A percentile compares a stretch with the other conserved stretches of the same genome.
Conservation (phyloP, 2,329 filamentous ascomycete genomes). For the Xylaria sp. region DNA sequence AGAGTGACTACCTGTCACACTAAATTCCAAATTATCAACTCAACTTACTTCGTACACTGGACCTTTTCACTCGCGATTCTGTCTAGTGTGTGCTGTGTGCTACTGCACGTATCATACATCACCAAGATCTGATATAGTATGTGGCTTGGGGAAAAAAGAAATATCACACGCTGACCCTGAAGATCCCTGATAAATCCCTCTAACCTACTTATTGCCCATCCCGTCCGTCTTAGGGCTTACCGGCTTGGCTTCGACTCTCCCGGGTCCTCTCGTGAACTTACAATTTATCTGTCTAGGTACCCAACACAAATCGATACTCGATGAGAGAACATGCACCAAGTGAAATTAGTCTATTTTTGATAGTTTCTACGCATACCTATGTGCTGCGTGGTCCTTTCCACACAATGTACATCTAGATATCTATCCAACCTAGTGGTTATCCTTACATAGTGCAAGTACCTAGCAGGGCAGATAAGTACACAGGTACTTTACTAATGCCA, state of each 20-base stretch:
- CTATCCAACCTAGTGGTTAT: neutral
- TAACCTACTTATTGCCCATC: neutral
- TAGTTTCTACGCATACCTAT: neutral
- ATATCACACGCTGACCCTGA: neutral
- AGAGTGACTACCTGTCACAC: neutral
- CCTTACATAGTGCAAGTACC: neutral
- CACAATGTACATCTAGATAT: neutral
- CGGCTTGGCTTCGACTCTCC: neutral
- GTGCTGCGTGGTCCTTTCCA: neutral
- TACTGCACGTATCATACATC: neutral
- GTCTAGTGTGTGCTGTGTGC: neutral
- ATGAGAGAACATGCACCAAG: neutral
- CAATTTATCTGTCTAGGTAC: neutral
- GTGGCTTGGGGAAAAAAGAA: neutral
- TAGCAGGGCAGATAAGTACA: neutral
- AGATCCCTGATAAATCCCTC: neutral
- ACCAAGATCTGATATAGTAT: neutral
- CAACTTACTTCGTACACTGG: neutral
- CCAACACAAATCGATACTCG: neutral
- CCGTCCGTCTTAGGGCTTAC: slow-evolving; percentile 7
- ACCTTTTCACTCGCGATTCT: neutral
- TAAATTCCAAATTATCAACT: slow-evolving; percentile 5
- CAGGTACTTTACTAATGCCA: neutral
- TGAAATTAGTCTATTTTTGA: neutral
- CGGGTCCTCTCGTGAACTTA: neutral